Evolutionary conservation across 208 protist genomes (phyloP), one percentile per base, ranked within the genome.

Genomic region (Wallacemonas sp.): DNA sequence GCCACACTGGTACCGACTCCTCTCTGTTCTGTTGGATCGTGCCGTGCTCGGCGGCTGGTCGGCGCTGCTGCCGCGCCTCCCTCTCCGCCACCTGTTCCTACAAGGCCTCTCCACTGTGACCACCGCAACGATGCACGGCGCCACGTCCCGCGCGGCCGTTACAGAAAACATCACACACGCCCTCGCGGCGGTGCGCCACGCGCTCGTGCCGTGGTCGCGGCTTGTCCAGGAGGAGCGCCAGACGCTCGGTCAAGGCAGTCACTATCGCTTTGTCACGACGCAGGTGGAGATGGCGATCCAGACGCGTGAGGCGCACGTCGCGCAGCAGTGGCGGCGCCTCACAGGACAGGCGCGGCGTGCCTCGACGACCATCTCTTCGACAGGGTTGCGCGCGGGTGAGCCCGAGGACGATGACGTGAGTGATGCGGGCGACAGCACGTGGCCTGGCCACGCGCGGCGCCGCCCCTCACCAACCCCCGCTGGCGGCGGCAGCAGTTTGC

Each of bases 1-100:
- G 30, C 4, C n/a, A 17, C 24, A 41, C 29, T 57, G 50, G 50
- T 57, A 41, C 38, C 5, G n/a, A 3, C 58, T 80, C 2, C 60
- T 80, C 13, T 21, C 53, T 6, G 1, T 53, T 8, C 19, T 80
- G 33, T 13, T 76, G 3, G 64, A 75, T n/a, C 59, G 63, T 13
- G 54, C 62, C 3, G 48, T 73, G 12, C 45, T 79, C 6, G 67
- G 66, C 12, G 27, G 39, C 8, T 73, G 57, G 42, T 60, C 73
- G 5, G 34, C 73, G 12, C 10, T 68, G 27, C 27, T 70, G 12
- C n/a, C 24, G 1, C 33, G 41, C 15, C 66, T 72, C n/a, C 66
- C 69, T 0, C 9, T 57, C 3, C 50, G 50, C 24, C 30, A 6
- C 5, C 50, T 57, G n/a, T 57, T 34, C 8, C n/a, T 57, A 32